These are phyloP conservation scores for Eleusine indica DNA, from an alignment of 176 grass and related monocot species.

Conservation along the genomic window DNA sequence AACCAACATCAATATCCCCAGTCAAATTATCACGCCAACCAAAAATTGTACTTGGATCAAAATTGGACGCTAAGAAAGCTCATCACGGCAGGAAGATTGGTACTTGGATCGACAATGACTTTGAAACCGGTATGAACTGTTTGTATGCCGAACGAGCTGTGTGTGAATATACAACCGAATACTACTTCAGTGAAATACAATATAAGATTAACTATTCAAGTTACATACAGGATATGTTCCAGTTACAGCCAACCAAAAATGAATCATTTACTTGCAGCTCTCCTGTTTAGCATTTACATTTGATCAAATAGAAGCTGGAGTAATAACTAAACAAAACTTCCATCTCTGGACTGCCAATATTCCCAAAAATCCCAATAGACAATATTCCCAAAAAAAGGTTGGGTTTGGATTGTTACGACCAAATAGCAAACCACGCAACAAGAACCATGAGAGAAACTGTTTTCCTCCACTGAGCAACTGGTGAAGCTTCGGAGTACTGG, in stretches of 20 bases:
- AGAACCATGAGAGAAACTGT: conserved; percentile 41
- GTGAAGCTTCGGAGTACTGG: conserved; percentile 64
- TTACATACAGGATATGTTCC: conserved; percentile 30
- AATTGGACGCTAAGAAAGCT: neutral
- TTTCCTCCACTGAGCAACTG: conserved; percentile 27
- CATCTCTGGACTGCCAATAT: neutral
- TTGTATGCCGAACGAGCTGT: too few relatives aligned
- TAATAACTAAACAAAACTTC: neutral
- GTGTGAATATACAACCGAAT: neutral
- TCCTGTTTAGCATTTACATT: neutral
- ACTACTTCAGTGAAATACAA: neutral
- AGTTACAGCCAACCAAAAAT: neutral
- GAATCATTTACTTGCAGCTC: conserved; percentile 21
- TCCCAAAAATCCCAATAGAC: neutral
- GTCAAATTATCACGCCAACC: neutral
- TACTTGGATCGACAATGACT: neutral
- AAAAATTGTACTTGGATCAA: neutral
- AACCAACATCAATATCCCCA: neutral
- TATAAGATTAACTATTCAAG: neutral
- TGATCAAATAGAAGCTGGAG: neutral
- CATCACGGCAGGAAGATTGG: neutral
- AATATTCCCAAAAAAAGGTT: neutral
- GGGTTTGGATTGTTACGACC: neutral
- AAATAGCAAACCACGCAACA: conserved; percentile 34
- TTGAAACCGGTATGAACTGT: too few relatives aligned